Conservation (phyloP, 2,329 filamentous ascomycete species). For the Penicillium sp. region DNA sequence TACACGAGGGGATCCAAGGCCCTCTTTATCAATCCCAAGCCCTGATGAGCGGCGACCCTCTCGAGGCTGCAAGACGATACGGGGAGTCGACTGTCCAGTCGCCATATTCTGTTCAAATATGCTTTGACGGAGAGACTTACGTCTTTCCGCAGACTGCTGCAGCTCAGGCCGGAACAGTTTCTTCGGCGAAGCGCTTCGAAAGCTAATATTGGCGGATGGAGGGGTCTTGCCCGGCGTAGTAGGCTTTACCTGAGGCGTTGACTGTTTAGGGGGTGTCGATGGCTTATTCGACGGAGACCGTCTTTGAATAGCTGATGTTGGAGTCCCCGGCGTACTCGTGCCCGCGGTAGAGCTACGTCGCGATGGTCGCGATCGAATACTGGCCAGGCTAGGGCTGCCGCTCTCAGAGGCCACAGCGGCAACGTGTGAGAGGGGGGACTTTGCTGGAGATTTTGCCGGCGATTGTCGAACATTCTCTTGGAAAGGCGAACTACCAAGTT, state of each 20-base stretch:
- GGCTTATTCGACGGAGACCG: slow-evolving; percentile 41
- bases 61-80: slow-evolving; percentile 63
- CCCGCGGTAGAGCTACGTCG: slow-evolving; percentile 48
- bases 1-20: slow-evolving; percentile 73
- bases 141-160: slow-evolving; percentile 37
- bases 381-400: slow-evolving; percentile 57
- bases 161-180: slow-evolving; percentile 48
- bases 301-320: slow-evolving; percentile 39
- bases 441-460: slow-evolving; percentile 25
- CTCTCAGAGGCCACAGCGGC: slow-evolving; percentile 47
- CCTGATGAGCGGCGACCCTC: slow-evolving; percentile 60
- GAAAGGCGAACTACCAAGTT: slow-evolving; percentile 50
- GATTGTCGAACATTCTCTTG: slow-evolving; percentile 36
- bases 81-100: slow-evolving; percentile 62
- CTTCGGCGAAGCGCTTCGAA: slow-evolving; percentile 51
- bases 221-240: slow-evolving; percentile 54
- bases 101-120: slow-evolving; percentile 57
- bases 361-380: slow-evolving; percentile 50
- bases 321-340: slow-evolving; percentile 49
- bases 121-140: slow-evolving; percentile 39
- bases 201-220: slow-evolving; percentile 47
- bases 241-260: slow-evolving; percentile 48
- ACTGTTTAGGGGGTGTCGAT: slow-evolving; percentile 40
- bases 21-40: slow-evolving; percentile 66
- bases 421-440: slow-evolving; percentile 33